Percentiles rank a stretch among this genome's conserved stretches.
These are phyloP conservation scores for Neurospora sp. DNA, from an alignment of 495 filamentous ascomycete species.

Conservation along the genomic window DNA sequence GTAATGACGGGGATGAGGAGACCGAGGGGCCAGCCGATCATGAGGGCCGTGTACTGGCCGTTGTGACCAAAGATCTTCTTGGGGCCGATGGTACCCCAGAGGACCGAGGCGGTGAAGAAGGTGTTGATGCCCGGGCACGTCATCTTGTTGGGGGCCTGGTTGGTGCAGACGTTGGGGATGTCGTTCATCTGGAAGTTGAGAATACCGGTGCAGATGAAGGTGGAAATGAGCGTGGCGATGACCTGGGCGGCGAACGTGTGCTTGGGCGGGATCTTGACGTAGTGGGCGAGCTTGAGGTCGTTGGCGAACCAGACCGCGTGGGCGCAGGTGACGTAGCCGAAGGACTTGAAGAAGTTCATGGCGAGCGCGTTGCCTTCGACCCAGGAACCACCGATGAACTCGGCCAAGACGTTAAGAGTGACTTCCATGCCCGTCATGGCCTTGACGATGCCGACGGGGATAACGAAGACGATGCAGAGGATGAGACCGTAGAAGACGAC, in stretches of 20 bases:
- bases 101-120: conserved; percentile 29
- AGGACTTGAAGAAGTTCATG: conserved; percentile 35
- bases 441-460: conserved; percentile 28
- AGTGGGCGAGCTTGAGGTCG: conserved; percentile 33
- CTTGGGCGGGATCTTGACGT: conserved; percentile 31
- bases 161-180: conserved; percentile 28
- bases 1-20: conserved; percentile 18
- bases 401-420: conserved; percentile 27
- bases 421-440: conserved; percentile 31
- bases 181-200: conserved; percentile 31
- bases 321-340: conserved; percentile 27
- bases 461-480: conserved; percentile 27
- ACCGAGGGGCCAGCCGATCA: conserved; percentile 27
- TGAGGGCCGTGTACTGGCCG: conserved; percentile 26
- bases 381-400: conserved; percentile 29
- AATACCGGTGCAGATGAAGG: conserved; percentile 22
- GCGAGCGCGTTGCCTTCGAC: conserved; percentile 26
- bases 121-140: conserved; percentile 29
- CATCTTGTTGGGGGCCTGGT: conserved; percentile 24
- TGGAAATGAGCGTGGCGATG: conserved; percentile 24
- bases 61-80: conserved; percentile 25
- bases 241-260: conserved; percentile 30
- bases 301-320: conserved; percentile 25
- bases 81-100: conserved; percentile 33
- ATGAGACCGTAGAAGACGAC: conserved; percentile 29